Conservation (phyloP, 495 filamentous ascomycete species). For the Polyplosphaeria fusca region DNA sequence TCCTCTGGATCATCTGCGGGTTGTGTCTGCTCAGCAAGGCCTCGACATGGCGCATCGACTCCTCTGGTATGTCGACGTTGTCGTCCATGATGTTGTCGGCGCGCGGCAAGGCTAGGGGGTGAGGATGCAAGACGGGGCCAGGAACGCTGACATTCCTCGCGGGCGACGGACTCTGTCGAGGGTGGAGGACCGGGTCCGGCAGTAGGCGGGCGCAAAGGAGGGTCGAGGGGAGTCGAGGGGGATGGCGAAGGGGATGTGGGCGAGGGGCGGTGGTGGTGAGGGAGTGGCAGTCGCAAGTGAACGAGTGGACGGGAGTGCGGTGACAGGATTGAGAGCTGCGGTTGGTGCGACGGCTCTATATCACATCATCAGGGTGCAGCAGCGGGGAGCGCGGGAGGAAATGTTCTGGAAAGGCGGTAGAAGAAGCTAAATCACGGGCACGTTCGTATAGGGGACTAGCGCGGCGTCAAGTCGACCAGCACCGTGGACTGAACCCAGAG, state of each 20-base stretch:
- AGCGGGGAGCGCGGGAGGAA: conserved; percentile 24
- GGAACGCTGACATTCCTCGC: conserved; percentile 4
- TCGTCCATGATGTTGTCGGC: conserved; percentile 19
- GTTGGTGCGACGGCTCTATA: conserved; percentile 28
- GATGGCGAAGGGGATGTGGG: neutral
- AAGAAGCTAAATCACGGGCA: conserved; percentile 26
- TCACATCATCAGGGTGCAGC: conserved; percentile 26
- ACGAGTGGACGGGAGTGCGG: conserved; percentile 4
- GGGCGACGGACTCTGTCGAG: neutral
- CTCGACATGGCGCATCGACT: conserved; percentile 28
- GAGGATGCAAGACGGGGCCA: neutral
- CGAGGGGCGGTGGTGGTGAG: neutral
- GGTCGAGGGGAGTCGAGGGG: neutral
- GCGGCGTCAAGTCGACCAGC: conserved; percentile 4
- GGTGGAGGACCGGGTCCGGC: neutral
- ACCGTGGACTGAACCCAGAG: conserved; percentile 12
- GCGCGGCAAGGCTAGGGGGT: neutral
- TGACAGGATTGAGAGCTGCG: conserved; percentile 1
- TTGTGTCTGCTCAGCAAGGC: conserved; percentile 24
- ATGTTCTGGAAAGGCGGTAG: conserved; percentile 19
- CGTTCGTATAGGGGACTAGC: conserved; percentile 4
- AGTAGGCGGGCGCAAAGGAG: neutral
- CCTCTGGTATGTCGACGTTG: conserved; percentile 17
- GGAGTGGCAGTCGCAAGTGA: neutral
- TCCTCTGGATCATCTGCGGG: conserved; percentile 27